Conservation (phyloP, 441 rosid species). For the Jatropha podagrica region DNA sequence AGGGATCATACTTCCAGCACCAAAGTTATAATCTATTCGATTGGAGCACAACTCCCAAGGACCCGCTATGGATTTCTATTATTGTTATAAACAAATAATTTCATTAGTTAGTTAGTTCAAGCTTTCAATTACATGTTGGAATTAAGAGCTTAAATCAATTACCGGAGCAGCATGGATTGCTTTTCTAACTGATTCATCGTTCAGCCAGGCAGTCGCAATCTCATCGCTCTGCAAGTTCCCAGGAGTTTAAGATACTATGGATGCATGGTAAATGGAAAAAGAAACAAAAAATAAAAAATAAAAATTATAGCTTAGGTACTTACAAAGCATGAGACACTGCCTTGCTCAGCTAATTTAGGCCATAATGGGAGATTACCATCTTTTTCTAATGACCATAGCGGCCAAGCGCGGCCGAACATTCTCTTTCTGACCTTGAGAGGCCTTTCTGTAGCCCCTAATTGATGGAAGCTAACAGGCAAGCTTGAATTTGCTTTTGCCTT, state of each 20-base stretch:
- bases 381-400: conserved; percentile 35
- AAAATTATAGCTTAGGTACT: conserved; percentile 14
- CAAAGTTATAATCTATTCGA: conserved; percentile 24
- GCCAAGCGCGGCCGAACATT: conserved; percentile 75
- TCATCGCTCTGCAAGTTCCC: conserved; percentile 38
- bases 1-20: conserved; percentile 50
- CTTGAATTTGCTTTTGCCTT: conserved; percentile 20
- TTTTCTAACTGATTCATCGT: conserved; percentile 44
- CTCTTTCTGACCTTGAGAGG: conserved; percentile 51
- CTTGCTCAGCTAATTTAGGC: conserved; percentile 30
- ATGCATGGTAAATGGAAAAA: background rate
- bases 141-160: too few relatives aligned
- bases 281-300: background rate
- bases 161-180: conserved; percentile 6
- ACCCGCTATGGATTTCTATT: conserved; percentile 36
- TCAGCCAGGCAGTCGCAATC: conserved; percentile 54
- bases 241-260: too few relatives aligned
- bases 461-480: conserved; percentile 48
- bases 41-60: conserved; percentile 49
- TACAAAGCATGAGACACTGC: conserved; percentile 38
- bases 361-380: conserved; percentile 42
- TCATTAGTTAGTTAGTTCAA: background rate
- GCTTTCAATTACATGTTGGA: too few relatives aligned
- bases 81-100: background rate
- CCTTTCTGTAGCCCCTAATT: conserved; percentile 43